Conservation (phyloP, 495 filamentous ascomycete species). For the Neurospora sp. region DNA sequence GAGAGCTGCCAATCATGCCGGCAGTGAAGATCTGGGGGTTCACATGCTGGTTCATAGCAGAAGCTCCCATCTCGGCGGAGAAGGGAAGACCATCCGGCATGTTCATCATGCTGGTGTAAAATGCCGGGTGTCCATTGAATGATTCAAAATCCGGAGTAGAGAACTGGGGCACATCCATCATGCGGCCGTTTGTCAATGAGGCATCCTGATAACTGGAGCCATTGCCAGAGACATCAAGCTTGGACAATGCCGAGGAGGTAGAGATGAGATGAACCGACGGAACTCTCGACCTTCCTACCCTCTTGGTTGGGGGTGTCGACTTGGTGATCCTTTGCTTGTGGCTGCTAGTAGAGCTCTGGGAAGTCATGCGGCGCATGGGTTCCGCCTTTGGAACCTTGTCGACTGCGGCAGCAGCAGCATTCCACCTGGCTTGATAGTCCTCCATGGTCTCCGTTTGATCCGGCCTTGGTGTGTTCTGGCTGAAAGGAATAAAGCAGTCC, state of each 20-base stretch:
- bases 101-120: slow-evolving; percentile 29
- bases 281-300: slow-evolving; percentile 30
- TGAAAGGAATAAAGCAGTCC: slow-evolving; percentile 38
- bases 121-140: slow-evolving; percentile 25
- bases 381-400: slow-evolving; percentile 29
- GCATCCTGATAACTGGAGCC: slow-evolving; percentile 24
- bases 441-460: slow-evolving; percentile 35
- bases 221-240: slow-evolving; percentile 41
- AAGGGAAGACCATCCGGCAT: slow-evolving; percentile 35
- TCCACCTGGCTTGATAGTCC: slow-evolving; percentile 36
- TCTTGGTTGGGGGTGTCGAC: slow-evolving; percentile 26
- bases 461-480: slow-evolving; percentile 40
- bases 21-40: slow-evolving; percentile 39
- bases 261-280: slow-evolving; percentile 32
- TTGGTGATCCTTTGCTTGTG: slow-evolving; percentile 37
- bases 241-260: slow-evolving; percentile 34
- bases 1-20: slow-evolving; percentile 30
- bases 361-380: slow-evolving; percentile 38
- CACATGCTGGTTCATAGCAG: slow-evolving; percentile 30
- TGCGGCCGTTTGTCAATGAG: slow-evolving; percentile 18
- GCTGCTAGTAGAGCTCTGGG: slow-evolving; percentile 37
- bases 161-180: slow-evolving; percentile 36
- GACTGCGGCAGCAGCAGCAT: slow-evolving; percentile 21
- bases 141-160: slow-evolving; percentile 37
- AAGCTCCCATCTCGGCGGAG: slow-evolving; percentile 23